These are phyloP conservation scores for Hyaloscypha hepaticicola DNA, from an alignment of 495 filamentous ascomycete species.

Conservation along the genomic window DNA sequence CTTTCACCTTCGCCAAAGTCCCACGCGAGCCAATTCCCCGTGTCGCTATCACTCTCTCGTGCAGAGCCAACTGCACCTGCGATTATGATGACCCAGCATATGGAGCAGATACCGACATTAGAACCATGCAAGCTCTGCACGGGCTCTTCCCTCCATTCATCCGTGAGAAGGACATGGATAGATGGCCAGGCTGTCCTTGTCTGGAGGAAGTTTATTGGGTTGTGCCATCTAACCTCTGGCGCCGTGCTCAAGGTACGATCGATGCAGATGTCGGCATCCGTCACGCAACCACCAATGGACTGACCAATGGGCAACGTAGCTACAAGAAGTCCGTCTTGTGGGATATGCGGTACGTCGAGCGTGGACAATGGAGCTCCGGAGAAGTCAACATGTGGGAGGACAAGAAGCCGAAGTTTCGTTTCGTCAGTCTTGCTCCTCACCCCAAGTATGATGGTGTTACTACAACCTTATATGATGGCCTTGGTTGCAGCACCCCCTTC, in stretches of 20 bases:
- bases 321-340: background rate
- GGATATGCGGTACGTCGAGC: too few relatives aligned
- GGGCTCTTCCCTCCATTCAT: background rate
- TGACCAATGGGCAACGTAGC: background rate
- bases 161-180: background rate
- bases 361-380: background rate
- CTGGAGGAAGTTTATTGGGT: constrained; percentile 13
- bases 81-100: background rate
- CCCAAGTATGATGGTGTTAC: too few relatives aligned
- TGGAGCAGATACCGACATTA: background rate
- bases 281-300: constrained; percentile 1
- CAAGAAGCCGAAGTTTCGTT: constrained; percentile 10
- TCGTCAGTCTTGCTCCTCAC: background rate
- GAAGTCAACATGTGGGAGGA: background rate
- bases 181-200: constrained; percentile 1
- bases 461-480: too few relatives aligned
- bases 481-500: too few relatives aligned
- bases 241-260: background rate
- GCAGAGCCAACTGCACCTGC: background rate
- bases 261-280: background rate
- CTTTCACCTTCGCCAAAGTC: background rate
- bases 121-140: constrained; percentile 11
- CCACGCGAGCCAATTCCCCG: background rate
- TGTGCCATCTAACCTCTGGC: background rate
- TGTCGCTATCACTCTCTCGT: background rate